These are phyloP conservation scores for Lepidium campestre DNA, from an alignment of 441 rosid species.

Conservation along the genomic window DNA sequence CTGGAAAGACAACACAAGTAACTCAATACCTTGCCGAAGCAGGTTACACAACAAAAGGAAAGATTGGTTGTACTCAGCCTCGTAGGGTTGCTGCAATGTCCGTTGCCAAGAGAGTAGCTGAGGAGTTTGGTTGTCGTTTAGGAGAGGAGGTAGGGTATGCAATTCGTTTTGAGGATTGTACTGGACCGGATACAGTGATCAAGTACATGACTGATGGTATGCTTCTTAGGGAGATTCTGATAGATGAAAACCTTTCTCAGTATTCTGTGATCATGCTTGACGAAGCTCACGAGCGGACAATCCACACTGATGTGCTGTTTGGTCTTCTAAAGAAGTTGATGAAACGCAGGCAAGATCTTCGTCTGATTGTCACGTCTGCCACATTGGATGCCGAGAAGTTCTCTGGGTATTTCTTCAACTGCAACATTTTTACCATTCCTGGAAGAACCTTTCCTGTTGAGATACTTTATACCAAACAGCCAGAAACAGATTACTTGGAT, in stretches of 20 bases:
- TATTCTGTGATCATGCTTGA: slow-evolving; percentile 81
- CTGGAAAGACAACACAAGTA: slow-evolving; percentile 85
- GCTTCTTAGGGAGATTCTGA: slow-evolving; percentile 74
- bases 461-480: slow-evolving; percentile 71
- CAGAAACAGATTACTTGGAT: slow-evolving; percentile 81
- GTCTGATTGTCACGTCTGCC: slow-evolving; percentile 82
- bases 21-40: slow-evolving; percentile 83
- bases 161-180: slow-evolving; percentile 82
- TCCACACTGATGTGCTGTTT: slow-evolving; percentile 81
- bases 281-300: slow-evolving; percentile 93
- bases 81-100: slow-evolving; percentile 88
- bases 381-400: slow-evolving; percentile 87
- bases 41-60: slow-evolving; percentile 73
- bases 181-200: slow-evolving; percentile 85
- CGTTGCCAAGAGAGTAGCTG: slow-evolving; percentile 88
- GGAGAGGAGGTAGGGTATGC: slow-evolving; percentile 90
- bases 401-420: slow-evolving; percentile 79
- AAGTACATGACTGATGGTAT: slow-evolving; percentile 94
- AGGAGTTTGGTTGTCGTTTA: slow-evolving; percentile 79
- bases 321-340: slow-evolving; percentile 78
- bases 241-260: slow-evolving; percentile 67
- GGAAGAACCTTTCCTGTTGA: slow-evolving; percentile 91
- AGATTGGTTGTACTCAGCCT: slow-evolving; percentile 91
- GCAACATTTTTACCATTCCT: slow-evolving; percentile 80
- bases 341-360: slow-evolving; percentile 66